These are phyloP conservation scores for Saccharomycopsis olivae DNA, from an alignment of 805 yeast genomes.

Conservation along the genomic window DNA sequence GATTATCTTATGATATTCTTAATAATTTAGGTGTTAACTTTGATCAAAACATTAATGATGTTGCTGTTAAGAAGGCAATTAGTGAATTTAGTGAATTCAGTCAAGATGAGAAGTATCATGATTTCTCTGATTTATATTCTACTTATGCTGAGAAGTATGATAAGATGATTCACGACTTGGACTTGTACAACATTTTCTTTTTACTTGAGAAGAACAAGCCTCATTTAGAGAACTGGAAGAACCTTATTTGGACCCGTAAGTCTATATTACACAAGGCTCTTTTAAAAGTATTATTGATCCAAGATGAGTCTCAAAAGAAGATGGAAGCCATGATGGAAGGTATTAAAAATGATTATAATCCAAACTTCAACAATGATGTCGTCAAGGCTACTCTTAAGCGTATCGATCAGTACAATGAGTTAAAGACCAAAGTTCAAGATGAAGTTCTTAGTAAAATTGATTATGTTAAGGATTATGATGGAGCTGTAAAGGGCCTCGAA, in stretches of 20 bases:
- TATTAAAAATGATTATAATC: constrained; percentile 49
- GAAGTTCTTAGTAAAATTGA: constrained; percentile 16
- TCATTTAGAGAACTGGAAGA: constrained; percentile 16
- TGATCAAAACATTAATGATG: constrained; percentile 78
- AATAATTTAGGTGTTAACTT: constrained; percentile 43
- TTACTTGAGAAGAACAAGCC: constrained; percentile 10
- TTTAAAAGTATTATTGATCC: constrained; percentile 11
- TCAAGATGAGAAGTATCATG: constrained; percentile 17
- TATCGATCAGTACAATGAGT: constrained; percentile 35
- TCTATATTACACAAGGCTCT: constrained; percentile 14
- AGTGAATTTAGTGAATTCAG: constrained; percentile 35
- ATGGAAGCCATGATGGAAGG: constrained; percentile 37
- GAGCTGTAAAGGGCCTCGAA: constrained; percentile 8
- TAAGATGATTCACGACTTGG: constrained; percentile 4
- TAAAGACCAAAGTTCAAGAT: constrained; percentile 14
- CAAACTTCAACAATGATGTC: constrained; percentile 66
- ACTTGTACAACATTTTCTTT: constrained; percentile 10
- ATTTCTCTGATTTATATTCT: constrained; percentile 16
- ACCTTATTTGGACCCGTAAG: constrained; percentile 16
- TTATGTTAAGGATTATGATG: constrained; percentile 15
- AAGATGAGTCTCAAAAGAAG: constrained; percentile 20
- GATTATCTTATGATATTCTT: constrained; percentile 29
- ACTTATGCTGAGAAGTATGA: constrained; percentile 19
- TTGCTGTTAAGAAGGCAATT: constrained; percentile 71
- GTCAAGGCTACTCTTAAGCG: constrained; percentile 50